These are phyloP conservation scores for Kwoniella dejecticola DNA, from an alignment of 768 basidiomycete genomes.

Conservation along the genomic window DNA sequence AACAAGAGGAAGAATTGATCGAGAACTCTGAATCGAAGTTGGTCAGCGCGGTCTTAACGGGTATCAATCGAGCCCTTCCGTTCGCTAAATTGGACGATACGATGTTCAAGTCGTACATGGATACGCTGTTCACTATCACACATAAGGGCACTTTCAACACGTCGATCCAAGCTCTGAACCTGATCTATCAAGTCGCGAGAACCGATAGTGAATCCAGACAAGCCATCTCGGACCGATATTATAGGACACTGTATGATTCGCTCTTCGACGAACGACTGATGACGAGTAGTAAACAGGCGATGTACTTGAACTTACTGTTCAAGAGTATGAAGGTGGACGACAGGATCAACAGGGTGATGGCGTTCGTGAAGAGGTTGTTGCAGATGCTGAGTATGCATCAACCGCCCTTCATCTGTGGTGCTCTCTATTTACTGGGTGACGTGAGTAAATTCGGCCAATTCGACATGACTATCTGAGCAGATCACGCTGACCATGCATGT, in stretches of 20 bases:
- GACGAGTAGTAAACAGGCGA: slow-evolving; percentile 85
- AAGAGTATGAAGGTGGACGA: slow-evolving; percentile 76
- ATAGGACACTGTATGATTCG: slow-evolving; percentile 83
- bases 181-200: slow-evolving; percentile 75
- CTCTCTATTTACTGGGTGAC: slow-evolving; percentile 77
- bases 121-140: slow-evolving; percentile 90
- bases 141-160: slow-evolving; percentile 97
- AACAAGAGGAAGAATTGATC: slow-evolving; percentile 59
- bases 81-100: slow-evolving; percentile 79
- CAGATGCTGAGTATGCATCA: slow-evolving; percentile 76
- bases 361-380: slow-evolving; percentile 78
- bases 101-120: slow-evolving; percentile 81
- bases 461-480: slow-evolving; percentile 27
- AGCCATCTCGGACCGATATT: slow-evolving; percentile 58
- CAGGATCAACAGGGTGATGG: slow-evolving; percentile 67
- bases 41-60: slow-evolving; percentile 86
- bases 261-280: slow-evolving; percentile 79
- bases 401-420: slow-evolving; percentile 84
- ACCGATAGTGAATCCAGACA: slow-evolving; percentile 33
- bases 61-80: slow-evolving; percentile 91
- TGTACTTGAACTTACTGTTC: slow-evolving; percentile 94
- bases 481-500: background rate
- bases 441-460: slow-evolving; percentile 61
- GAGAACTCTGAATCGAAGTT: slow-evolving; percentile 79
- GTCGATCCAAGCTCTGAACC: slow-evolving; percentile 83